Base-by-base conservation (phyloP, 2,329 filamentous ascomycete genomes). In the Aspergillus oerlinghausenensis region DNA sequence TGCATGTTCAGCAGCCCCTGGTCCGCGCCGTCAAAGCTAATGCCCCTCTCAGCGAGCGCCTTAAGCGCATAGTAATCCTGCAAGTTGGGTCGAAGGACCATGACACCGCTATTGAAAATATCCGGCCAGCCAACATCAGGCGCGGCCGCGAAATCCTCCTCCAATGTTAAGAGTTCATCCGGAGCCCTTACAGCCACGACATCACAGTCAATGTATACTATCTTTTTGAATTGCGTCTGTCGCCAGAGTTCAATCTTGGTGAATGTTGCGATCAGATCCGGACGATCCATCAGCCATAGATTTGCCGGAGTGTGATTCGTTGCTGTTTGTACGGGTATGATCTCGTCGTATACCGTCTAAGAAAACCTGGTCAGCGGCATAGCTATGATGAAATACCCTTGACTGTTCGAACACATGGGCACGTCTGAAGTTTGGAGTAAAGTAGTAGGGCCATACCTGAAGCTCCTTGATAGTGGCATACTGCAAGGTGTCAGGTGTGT, bases 101-200 rank as follows among this genome's bases (percentile, higher is more conserved):
- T 95, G 65, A 99, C 86, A 68, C 94, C 94, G n/a, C 89, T 92
- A 76, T 99, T 99, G 85, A 97, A 97, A 59, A 92, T 84, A 76
- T 99, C 94, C 35, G 94, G 94, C 94, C 94, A 99, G 65, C 94
- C 94, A 67, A 97, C 92, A 74, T 99, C 94, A 32, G 94, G 92
- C 10, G 90, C 92, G 2, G 94, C 86, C 26, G 86, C 85, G 64
- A 88, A 87, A 26, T 78, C 66, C 35, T 80, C 80, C 10, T 83
- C 76, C 45, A 85, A 72, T 19, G 87, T 82, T 70, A 99, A 95
- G 55, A 99, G 85, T 81, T 99, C 94, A 68, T 99, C 93, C 3
- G 93, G 90, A 35, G 92, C 91, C 64, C 92, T 83, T 60, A 96
- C 84, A 29, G 90, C 90, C n/a, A 99, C 88, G 43, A 96, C 85